Percentiles rank a stretch among this genome's conserved stretches.
These are phyloP conservation scores for Casuarina equisetifolia DNA, from an alignment of 306 rosid genomes.

Conservation along the genomic window DNA sequence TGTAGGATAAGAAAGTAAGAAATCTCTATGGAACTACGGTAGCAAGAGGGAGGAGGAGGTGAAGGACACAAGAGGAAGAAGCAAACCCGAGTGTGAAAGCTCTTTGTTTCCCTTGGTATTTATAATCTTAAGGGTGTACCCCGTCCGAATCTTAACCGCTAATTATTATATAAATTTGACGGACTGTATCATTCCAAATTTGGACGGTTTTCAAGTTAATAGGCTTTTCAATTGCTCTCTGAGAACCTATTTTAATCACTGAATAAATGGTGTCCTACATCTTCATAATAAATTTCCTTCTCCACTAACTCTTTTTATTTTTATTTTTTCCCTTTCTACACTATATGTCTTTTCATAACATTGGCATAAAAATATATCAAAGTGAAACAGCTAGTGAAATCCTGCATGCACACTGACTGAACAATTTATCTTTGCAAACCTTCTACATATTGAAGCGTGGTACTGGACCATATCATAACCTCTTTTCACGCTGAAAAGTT, in stretches of 20 bases:
- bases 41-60: background rate
- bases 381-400: too few species aligned
- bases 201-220: constrained; percentile 25
- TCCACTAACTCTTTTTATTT: background rate
- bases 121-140: constrained; percentile 14
- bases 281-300: background rate
- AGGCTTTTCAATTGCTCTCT: background rate
- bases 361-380: too few species aligned
- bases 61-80: constrained; percentile 5
- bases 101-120: constrained; percentile 15
- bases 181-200: constrained; percentile 13
- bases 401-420: too few species aligned
- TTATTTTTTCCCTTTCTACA: too few species aligned
- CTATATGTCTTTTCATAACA: too few species aligned
- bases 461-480: too few species aligned
- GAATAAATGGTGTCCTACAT: background rate
- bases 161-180: constrained; percentile 6
- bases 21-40: background rate
- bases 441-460: too few species aligned
- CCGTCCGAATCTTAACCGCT: constrained; percentile 12
- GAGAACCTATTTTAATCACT: background rate
- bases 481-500: constrained; percentile 13
- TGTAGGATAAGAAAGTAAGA: background rate
- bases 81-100: background rate
- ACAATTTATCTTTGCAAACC: too few species aligned